These are phyloP conservation scores for Taxillus chinensis DNA, from an alignment of 164 flowering plant genomes.

Conservation along the genomic window DNA sequence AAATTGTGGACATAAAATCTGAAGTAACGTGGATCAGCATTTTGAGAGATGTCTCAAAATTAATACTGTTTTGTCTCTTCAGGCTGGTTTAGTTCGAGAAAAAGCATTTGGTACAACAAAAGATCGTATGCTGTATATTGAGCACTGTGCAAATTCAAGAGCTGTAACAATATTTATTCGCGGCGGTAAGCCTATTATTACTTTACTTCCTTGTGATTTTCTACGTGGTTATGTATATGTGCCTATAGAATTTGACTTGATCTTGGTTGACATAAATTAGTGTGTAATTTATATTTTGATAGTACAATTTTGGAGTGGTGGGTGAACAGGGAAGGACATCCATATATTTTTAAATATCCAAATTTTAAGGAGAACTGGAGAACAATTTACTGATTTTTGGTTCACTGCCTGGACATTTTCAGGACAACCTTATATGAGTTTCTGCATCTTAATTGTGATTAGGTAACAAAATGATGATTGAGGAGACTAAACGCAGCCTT, in stretches of 20 bases:
- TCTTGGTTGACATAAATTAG: too few relatives aligned
- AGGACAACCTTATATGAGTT: conserved; percentile 5
- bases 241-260: too few relatives aligned
- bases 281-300: too few relatives aligned
- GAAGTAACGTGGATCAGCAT: too few relatives aligned
- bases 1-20: too few relatives aligned
- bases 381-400: too few relatives aligned
- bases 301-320: too few relatives aligned
- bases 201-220: neutral
- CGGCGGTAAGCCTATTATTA: conserved; percentile 49
- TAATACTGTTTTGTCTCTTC: neutral
- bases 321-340: too few relatives aligned
- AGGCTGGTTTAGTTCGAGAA: conserved; percentile 97
- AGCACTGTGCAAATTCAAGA: conserved; percentile 94
- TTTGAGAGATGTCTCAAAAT: neutral
- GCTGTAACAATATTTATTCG: conserved; percentile 88
- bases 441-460: conserved; percentile 13
- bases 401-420: neutral
- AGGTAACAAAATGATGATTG: conserved; percentile 99
- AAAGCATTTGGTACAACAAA: conserved; percentile 95
- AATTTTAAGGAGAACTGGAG: too few relatives aligned
- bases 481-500: conserved; percentile 94
- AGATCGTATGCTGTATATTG: conserved; percentile 93
- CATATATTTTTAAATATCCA: too few relatives aligned
- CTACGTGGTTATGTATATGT: neutral